A percentile compares a stretch with the other conserved stretches of the same genome.
Conservation (phyloP, 2,329 filamentous ascomycete genomes). For the Lasiodiplodia theobromae region DNA sequence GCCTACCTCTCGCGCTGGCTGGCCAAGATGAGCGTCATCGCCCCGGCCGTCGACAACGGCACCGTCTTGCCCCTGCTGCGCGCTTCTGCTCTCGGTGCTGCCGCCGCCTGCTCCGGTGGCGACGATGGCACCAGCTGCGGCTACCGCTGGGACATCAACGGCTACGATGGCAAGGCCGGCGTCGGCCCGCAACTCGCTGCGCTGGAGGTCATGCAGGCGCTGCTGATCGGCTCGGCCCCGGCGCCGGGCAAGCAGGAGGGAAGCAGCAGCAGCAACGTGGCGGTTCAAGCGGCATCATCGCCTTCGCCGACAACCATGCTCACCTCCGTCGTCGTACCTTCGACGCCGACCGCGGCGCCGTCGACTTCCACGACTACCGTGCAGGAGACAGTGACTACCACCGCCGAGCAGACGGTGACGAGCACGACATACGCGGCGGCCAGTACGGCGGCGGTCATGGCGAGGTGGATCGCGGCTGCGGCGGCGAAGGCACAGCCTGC, state of each 20-base stretch:
- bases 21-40: constrained; percentile 49
- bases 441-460: constrained; percentile 6
- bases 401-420: neutral
- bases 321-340: neutral
- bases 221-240: constrained; percentile 29
- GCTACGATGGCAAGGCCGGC: constrained; percentile 57
- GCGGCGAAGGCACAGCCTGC: constrained; percentile 9
- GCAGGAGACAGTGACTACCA: neutral
- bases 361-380: neutral
- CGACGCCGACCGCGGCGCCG: neutral
- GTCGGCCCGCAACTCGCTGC: constrained; percentile 68
- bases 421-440: neutral
- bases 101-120: constrained; percentile 61
- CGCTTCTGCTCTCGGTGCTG: constrained; percentile 63
- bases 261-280: neutral
- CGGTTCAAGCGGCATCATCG: too few relatives aligned
- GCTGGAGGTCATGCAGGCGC: constrained; percentile 61
- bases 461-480: constrained; percentile 4
- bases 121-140: constrained; percentile 55
- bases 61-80: constrained; percentile 60
- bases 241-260: constrained; percentile 7
- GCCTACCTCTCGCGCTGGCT: constrained; percentile 54
- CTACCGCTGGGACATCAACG: constrained; percentile 51
- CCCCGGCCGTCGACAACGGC: constrained; percentile 41
- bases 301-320: constrained; percentile 13